Base-by-base conservation (phyloP, 805 yeast species). In the Wickerhamomyces kurtzmanii region DNA sequence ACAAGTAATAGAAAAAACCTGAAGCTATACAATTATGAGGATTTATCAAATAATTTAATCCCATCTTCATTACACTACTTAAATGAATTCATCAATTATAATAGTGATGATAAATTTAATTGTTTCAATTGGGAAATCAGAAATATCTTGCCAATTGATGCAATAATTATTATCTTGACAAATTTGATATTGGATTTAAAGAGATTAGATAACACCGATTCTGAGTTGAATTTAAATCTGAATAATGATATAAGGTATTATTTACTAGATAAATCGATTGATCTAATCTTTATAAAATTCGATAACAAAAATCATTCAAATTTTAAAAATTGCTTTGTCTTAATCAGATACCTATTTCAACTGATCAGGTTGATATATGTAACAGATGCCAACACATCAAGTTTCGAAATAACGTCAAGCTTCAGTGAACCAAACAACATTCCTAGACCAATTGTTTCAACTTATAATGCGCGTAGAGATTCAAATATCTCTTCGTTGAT, bases 91-190 rank as follows among this genome's bases (percentile, higher is more conserved):
- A 48, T 68, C 33, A 64, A 66, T 42, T 62, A 69, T 36, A 68
- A 67, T 38, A 60, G 64, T 31, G 49, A 47, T 29, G 53, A 50
- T 24, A 60, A 65, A 28, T 68, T 64, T 42, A 71, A 71, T 5
- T 60, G 64, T 31, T 73, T 57, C 45, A 73, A 72, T 38, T 73
- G 80, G 80, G 73, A 71, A 36, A 59, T 72, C 27, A 65, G 72
- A 40, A 56, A 75, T 24, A 68, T 71, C n/a, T 62, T 73, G 26
- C 81, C 81, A 3, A 55, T 72, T 28, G 78, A 73, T 46, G 70
- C 75, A 6, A 59, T 73, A 11, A 65, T 71, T 10, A 45, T 72
- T 29, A 50, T 71, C 33, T 54, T 69, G 37, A 65, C 70, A 10
- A 67, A 72, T 18, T 55, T 73, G 27, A 61, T 69, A 3, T 65